Percentiles rank a stretch among this genome's conserved stretches.
phyloP scores from a whole-genome alignment of 2,329 filamentous ascomycete genomes.

The Blastomyces parvus region DNA sequence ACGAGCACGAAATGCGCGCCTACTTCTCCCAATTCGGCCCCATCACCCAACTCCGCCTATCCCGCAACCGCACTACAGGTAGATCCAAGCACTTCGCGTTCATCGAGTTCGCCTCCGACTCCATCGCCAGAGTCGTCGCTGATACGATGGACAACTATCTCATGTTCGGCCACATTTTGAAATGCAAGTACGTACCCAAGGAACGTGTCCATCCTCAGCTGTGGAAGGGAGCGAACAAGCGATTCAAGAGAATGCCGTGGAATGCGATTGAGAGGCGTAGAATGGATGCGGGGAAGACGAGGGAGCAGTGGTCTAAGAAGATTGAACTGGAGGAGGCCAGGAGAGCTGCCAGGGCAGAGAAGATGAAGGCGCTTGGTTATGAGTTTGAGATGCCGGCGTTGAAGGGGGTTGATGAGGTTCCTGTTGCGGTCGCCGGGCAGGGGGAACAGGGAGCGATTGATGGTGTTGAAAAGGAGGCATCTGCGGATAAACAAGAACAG shows the following conservation, averaged over 20 bases:
- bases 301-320: constrained; percentile 69
- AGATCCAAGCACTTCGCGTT: constrained; percentile 91
- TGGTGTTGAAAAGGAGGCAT: constrained; percentile 22
- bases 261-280: constrained; percentile 73
- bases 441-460: constrained; percentile 26
- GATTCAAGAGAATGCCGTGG: constrained; percentile 81
- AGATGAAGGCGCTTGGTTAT: constrained; percentile 73
- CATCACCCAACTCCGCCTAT: constrained; percentile 69
- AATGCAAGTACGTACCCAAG: constrained; percentile 67
- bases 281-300: constrained; percentile 62
- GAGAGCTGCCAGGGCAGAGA: constrained; percentile 58
- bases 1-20: constrained; percentile 85
- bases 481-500: not conserved
- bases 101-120: constrained; percentile 68
- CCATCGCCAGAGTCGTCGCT: constrained; percentile 83
- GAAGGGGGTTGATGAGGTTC: constrained; percentile 52
- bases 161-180: constrained; percentile 85
- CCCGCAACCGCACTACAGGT: constrained; percentile 85
- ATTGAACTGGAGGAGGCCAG: constrained; percentile 63
- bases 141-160: constrained; percentile 98
- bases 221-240: constrained; percentile 82
- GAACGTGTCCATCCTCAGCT: constrained; percentile 71
- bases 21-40: constrained; percentile 92
- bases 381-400: constrained; percentile 66
- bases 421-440: constrained; percentile 23